Evolutionary conservation across 2,329 filamentous ascomycete genomes (phyloP).

Genomic region (Aspergillus spinulosporus): DNA sequence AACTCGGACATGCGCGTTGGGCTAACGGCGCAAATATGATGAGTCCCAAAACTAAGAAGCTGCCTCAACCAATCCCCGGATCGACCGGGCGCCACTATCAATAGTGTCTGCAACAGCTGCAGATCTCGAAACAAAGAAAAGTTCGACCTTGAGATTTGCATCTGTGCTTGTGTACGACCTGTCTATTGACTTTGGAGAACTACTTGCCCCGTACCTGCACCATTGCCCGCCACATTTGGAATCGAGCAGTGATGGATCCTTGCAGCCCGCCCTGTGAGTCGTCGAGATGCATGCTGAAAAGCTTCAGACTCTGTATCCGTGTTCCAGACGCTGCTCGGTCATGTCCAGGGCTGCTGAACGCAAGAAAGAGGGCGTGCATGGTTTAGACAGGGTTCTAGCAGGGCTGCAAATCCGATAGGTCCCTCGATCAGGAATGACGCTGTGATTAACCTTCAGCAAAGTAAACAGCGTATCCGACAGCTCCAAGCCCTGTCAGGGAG

Average conservation of each 20-base stretch:
- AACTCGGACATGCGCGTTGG: neutral
- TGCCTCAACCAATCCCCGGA: conserved; percentile 11
- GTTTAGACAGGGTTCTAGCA: neutral
- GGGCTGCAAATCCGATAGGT: conserved; percentile 8
- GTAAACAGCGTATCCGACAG: neutral
- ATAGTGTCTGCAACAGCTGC: conserved; percentile 9
- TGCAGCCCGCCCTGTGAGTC: conserved; percentile 1
- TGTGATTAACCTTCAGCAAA: neutral
- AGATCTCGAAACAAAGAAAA: conserved; percentile 6
- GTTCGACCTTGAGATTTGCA: neutral
- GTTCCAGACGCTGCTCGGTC: neutral
- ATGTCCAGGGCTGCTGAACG: neutral
- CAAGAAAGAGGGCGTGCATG: conserved; percentile 5
- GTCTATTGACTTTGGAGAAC: neutral
- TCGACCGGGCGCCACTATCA: conserved; percentile 9
- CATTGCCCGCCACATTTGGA: conserved; percentile 14
- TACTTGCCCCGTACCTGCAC: conserved; percentile 1
- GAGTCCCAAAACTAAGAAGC: conserved; percentile 9
- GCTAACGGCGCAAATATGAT: neutral
- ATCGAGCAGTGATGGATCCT: conserved; percentile 3
- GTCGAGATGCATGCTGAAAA: neutral
- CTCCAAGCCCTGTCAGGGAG: conserved; percentile 1
- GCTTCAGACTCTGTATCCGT: neutral
- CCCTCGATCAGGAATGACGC: conserved; percentile 1
- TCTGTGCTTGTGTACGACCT: conserved; percentile 4